These are phyloP conservation scores for Calonectria hawksworthii DNA, from an alignment of 2,329 filamentous ascomycete genomes.

Conservation along the genomic window DNA sequence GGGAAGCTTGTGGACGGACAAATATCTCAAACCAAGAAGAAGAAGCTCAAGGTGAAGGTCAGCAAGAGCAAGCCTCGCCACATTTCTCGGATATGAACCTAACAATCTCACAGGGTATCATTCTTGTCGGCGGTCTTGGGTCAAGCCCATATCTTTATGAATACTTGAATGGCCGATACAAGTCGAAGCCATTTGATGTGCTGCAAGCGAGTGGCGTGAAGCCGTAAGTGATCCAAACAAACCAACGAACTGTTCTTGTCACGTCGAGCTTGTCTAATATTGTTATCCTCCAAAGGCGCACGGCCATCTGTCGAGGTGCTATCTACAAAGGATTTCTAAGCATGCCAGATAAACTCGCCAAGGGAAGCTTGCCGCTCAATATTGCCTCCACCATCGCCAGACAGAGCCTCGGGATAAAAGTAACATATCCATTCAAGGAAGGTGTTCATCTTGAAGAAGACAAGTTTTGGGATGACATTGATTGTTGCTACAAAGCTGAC, in stretches of 20 bases:
- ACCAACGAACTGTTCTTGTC: not conserved
- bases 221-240: not conserved
- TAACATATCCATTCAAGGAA: not conserved
- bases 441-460: not conserved
- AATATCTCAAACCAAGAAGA: not conserved
- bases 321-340: conserved; percentile 8
- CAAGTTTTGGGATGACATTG: not conserved
- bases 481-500: not conserved
- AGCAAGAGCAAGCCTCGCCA: not conserved
- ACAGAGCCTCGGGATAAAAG: not conserved
- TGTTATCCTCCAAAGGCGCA: not conserved
- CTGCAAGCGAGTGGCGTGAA: not conserved
- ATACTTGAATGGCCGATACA: not conserved
- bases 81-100: not conserved
- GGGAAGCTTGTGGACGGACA: not conserved
- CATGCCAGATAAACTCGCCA: not conserved
- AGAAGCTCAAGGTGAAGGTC: not conserved
- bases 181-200: not conserved
- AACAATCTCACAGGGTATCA: not conserved
- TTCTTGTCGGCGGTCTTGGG: conserved; percentile 7
- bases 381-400: not conserved
- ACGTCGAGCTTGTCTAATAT: not conserved
- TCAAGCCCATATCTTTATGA: not conserved
- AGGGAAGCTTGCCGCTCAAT: not conserved
- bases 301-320: not conserved